Percentiles rank a stretch among this genome's conserved stretches.
Conservation (phyloP, 495 filamentous ascomycete genomes). For the Talaromyces liani region DNA sequence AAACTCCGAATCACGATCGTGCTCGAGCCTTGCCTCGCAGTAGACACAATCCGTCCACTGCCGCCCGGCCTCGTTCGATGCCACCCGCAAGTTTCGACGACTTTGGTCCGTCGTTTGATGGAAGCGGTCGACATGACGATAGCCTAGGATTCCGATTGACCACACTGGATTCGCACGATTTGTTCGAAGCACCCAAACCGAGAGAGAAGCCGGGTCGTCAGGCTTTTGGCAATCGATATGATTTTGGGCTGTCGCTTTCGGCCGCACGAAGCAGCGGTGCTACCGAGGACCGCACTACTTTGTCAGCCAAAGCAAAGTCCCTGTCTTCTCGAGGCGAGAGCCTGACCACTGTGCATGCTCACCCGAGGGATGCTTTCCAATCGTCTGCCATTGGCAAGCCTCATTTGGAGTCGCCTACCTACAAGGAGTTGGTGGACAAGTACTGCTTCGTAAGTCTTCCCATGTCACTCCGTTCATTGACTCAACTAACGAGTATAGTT, state of each 20-base stretch:
- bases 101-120: slow-evolving; percentile 50
- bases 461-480: slow-evolving; percentile 6
- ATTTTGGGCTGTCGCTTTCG: slow-evolving; percentile 81
- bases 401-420: slow-evolving; percentile 70
- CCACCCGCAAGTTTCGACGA: slow-evolving; percentile 56
- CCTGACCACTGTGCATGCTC: slow-evolving; percentile 3
- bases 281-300: slow-evolving; percentile 45
- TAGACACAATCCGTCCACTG: slow-evolving; percentile 40
- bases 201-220: slow-evolving; percentile 58
- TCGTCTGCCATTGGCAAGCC: slow-evolving; percentile 54
- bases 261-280: slow-evolving; percentile 56
- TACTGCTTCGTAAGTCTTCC: slow-evolving; percentile 85
- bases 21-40: slow-evolving; percentile 69
- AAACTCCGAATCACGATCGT: slow-evolving; percentile 41
- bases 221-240: slow-evolving; percentile 85
- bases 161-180: slow-evolving; percentile 19
- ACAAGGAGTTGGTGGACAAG: slow-evolving; percentile 91
- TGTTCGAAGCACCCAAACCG: slow-evolving; percentile 39
- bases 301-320: slow-evolving; percentile 32
- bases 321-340: background rate
- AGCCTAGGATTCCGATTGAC: slow-evolving; percentile 22
- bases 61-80: slow-evolving; percentile 52
- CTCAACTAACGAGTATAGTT: slow-evolving; percentile 33
- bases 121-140: slow-evolving; percentile 47
- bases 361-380: slow-evolving; percentile 19